Percentiles rank a stretch among this genome's conserved stretches.
Conservation (phyloP, 1,139 yeast genomes). For the Kodamaea derodonti region DNA sequence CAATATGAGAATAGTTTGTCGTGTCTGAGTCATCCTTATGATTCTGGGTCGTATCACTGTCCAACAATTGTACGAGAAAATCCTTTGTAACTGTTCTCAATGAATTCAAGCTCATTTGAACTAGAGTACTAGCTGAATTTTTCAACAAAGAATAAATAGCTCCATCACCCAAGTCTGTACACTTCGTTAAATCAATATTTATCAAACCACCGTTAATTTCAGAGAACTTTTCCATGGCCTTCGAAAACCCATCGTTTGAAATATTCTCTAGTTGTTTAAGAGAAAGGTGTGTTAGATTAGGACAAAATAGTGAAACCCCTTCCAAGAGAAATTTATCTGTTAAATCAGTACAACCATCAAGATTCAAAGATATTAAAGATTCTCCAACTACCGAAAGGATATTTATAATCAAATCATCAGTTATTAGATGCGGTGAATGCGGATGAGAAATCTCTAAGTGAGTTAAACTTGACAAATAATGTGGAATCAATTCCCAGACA, state of each 20-base stretch:
- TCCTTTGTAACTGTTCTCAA: slow-evolving; percentile 52
- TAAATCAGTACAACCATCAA: slow-evolving; percentile 71
- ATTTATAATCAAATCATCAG: slow-evolving; percentile 67
- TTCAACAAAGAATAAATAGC: slow-evolving; percentile 56
- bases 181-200: slow-evolving; percentile 60
- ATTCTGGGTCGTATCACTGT: slow-evolving; percentile 34
- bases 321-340: slow-evolving; percentile 61
- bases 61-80: slow-evolving; percentile 42
- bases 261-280: slow-evolving; percentile 54
- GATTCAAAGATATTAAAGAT: slow-evolving; percentile 50
- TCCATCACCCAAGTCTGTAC: slow-evolving; percentile 59
- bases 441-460: slow-evolving; percentile 71
- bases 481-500: slow-evolving; percentile 63
- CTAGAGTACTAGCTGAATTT: slow-evolving; percentile 66
- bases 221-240: slow-evolving; percentile 46
- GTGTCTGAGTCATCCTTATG: slow-evolving; percentile 15
- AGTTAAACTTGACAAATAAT: slow-evolving; percentile 52
- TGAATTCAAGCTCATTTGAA: slow-evolving; percentile 70
- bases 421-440: slow-evolving; percentile 57
- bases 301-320: slow-evolving; percentile 59
- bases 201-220: slow-evolving; percentile 60
- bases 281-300: slow-evolving; percentile 50
- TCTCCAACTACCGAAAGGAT: slow-evolving; percentile 61
- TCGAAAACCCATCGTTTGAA: slow-evolving; percentile 60
- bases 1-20: slow-evolving; percentile 19